Conservation (phyloP, 345 rosid species). For the Citrus sp. region DNA sequence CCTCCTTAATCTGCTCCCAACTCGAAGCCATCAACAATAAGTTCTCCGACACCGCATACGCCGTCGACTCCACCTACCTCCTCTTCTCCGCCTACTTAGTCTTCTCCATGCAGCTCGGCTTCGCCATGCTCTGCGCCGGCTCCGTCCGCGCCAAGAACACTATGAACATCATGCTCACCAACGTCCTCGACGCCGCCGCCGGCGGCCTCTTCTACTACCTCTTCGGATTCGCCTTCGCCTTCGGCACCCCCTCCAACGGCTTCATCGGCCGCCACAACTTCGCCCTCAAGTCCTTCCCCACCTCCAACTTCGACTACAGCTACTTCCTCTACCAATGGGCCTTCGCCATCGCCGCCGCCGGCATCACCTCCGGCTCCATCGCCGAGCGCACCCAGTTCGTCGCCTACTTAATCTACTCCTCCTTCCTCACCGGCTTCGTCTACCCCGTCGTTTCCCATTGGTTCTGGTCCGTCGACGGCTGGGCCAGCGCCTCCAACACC, state of each 20-base stretch:
- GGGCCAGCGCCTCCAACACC: slow-evolving; percentile 61
- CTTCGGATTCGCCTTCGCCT: slow-evolving; percentile 91
- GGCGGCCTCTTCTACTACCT: slow-evolving; percentile 89
- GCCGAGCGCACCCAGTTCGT: slow-evolving; percentile 93
- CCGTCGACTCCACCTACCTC: slow-evolving; percentile 79
- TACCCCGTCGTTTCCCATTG: slow-evolving; percentile 91
- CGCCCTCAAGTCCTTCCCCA: slow-evolving; percentile 46
- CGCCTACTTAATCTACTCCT: slow-evolving; percentile 76
- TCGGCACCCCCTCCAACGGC: slow-evolving; percentile 69
- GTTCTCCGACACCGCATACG: slow-evolving; percentile 55
- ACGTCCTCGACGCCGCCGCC: slow-evolving; percentile 87
- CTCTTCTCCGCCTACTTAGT: slow-evolving; percentile 93
- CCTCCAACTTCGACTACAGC: slow-evolving; percentile 39
- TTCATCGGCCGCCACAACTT: slow-evolving; percentile 80
- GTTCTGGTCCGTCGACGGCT: slow-evolving; percentile 87
- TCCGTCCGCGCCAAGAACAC: slow-evolving; percentile 92
- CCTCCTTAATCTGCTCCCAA: slow-evolving; percentile 53
- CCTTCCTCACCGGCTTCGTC: slow-evolving; percentile 82
- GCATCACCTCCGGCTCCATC: slow-evolving; percentile 90
- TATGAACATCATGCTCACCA: slow-evolving; percentile 95
- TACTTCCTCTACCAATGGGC: slow-evolving; percentile 94
- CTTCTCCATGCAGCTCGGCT: slow-evolving; percentile 92
- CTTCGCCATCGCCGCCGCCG: slow-evolving; percentile 93
- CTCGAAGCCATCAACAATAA: slow-evolving; percentile 23
- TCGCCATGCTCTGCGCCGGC: slow-evolving; percentile 97